Percentiles rank a stretch among this genome's conserved stretches.
phyloP scores from a whole-genome alignment of 305 asterid genomes.

The Solanum hybrid region DNA sequence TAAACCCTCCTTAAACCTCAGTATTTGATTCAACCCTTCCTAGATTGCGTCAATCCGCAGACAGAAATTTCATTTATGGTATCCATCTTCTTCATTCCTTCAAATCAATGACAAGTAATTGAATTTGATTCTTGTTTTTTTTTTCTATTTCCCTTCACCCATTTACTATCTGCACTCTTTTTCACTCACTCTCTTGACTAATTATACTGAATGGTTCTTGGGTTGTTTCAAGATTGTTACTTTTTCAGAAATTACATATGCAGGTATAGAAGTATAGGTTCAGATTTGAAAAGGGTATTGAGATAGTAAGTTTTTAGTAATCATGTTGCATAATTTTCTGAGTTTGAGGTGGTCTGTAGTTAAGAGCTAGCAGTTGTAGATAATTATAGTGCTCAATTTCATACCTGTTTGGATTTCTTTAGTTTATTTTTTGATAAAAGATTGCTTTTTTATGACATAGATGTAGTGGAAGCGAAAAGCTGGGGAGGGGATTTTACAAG shows the following conservation, averaged over 20 bases:
- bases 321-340: neutral
- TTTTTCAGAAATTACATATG: neutral
- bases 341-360: neutral
- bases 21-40: neutral
- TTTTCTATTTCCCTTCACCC: neutral
- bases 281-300: neutral
- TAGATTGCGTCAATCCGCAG: neutral
- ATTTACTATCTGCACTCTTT: neutral
- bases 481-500: neutral
- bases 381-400: neutral
- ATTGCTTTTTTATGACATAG: neutral
- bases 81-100: neutral
- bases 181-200: neutral
- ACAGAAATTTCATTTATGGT: neutral
- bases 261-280: neutral
- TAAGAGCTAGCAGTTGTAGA: neutral
- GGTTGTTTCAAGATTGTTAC: neutral
- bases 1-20: neutral
- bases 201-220: neutral
- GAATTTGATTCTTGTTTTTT: neutral
- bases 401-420: neutral
- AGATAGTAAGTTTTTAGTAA: neutral
- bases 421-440: neutral
- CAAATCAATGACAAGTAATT: neutral
- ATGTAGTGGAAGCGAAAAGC: neutral